Base-by-base conservation (phyloP, 805 yeast genomes). In the Jamesozyma hellenica region DNA sequence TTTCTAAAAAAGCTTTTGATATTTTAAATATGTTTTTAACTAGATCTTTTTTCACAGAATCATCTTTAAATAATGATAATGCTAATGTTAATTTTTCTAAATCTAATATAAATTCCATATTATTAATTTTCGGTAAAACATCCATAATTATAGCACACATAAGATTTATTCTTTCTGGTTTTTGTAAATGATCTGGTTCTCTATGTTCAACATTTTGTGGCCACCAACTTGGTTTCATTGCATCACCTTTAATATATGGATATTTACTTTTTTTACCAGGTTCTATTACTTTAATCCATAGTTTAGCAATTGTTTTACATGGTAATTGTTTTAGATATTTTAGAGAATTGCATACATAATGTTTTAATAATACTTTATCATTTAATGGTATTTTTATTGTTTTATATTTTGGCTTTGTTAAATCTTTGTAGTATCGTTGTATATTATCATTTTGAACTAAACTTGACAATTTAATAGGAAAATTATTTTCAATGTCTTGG, bases 171-270 rank as follows among this genome's bases (percentile, higher is more conserved):
- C 92, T 61, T 48, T 77, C 80, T 1, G 59, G 61, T 52, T 77
- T 81, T 42, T 65, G 68, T 42, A 82, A 60, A 58, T 82, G 90
- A 53, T 81, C 90, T 0, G 90, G 90, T 51, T 82, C 88, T 33
- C 64, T 66, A 57, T 82, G 90, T 28, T 73, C 62, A 1, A 78
- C 72, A 11, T 46, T 41, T 0, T 32, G 28, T 0, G 88, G 88
- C 92, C 92, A 82, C 88, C 88, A 81, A 4, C 52, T 50, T 0
- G 90, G 92, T 45, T 65, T 72, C 11, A 71, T 48, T 0, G 19
- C 35, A 12, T 71, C 70, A 2, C 75, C 75, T 9, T 53, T 51
- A 39, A 74, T 79, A 53, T 82, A 82, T 3, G 90, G 90, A 47
- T 61, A 70, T 18, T 61, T 58, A 1, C 79, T 66, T 56, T 80